phyloP scores from a whole-genome alignment of 345 rosid species.

The Punica granatum region DNA sequence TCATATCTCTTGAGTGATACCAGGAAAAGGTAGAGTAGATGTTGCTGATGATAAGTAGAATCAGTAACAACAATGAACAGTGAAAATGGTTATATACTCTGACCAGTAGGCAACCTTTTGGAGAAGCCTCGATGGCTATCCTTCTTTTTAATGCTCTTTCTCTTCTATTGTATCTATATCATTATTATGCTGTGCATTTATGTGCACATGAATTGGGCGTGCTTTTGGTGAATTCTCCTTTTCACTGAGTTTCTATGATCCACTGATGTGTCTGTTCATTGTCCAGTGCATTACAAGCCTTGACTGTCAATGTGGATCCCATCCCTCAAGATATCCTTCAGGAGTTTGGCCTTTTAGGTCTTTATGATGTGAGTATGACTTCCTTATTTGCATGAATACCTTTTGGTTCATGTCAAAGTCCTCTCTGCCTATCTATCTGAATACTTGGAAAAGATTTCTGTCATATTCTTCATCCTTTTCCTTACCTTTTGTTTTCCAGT shows the following conservation, averaged over 20 bases:
- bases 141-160: neutral
- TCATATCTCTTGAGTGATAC: neutral
- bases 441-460: neutral
- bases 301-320: constrained; percentile 61
- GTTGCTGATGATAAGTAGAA: neutral
- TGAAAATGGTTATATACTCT: neutral
- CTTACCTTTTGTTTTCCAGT: too few relatives aligned
- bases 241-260: too few relatives aligned
- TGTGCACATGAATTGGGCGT: too few relatives aligned
- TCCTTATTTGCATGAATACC: neutral
- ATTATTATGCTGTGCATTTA: too few relatives aligned
- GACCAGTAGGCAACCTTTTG: neutral
- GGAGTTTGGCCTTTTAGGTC: constrained; percentile 66
- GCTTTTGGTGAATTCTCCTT: too few relatives aligned
- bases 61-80: neutral
- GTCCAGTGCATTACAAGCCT: constrained; percentile 47
- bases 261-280: neutral
- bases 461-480: neutral
- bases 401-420: neutral
- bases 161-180: neutral
- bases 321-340: constrained; percentile 58
- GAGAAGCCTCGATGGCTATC: neutral
- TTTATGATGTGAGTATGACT: constrained; percentile 53
- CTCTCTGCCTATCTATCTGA: neutral
- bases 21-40: neutral